Percentiles rank a stretch among this genome's conserved stretches.
Evolutionary conservation across 192 early-diverging fungal genomes (phyloP).

Genomic region (Fimicolochytrium jonesii): DNA sequence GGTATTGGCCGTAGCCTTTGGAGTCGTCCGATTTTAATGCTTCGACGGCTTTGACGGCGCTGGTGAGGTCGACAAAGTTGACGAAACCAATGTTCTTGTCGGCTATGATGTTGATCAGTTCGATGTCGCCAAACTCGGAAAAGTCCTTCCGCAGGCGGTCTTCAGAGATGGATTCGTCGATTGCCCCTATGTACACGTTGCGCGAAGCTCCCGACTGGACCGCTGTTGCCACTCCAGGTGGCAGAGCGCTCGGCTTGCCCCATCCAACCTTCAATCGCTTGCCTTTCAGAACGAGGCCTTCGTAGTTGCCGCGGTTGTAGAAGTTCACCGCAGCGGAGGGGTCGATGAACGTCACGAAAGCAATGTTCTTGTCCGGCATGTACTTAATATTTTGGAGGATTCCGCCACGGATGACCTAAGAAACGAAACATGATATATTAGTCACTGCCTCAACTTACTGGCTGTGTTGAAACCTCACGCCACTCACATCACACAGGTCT

Average conservation of each 20-base stretch:
- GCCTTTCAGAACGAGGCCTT: slow-evolving; percentile 66
- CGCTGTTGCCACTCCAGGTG: slow-evolving; percentile 46
- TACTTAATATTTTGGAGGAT: slow-evolving; percentile 75
- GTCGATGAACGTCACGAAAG: slow-evolving; percentile 83
- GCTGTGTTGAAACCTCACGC: neutral
- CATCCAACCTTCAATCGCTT: slow-evolving; percentile 76
- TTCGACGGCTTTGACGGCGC: slow-evolving; percentile 77
- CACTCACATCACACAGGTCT: slow-evolving; percentile 73
- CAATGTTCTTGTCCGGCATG: slow-evolving; percentile 70
- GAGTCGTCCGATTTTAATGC: slow-evolving; percentile 50
- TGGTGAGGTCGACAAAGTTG: slow-evolving; percentile 73
- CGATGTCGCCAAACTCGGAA: slow-evolving; percentile 79
- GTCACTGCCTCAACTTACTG: neutral
- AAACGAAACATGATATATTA: neutral
- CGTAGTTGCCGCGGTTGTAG: slow-evolving; percentile 49
- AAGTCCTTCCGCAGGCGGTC: slow-evolving; percentile 74
- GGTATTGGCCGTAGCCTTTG: slow-evolving; percentile 37
- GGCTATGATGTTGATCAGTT: slow-evolving; percentile 73
- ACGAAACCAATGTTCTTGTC: slow-evolving; percentile 87
- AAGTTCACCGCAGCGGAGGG: slow-evolving; percentile 62
- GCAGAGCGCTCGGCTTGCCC: slow-evolving; percentile 65
- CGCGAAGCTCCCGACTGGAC: slow-evolving; percentile 67
- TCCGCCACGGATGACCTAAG: slow-evolving; percentile 73
- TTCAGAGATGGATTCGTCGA: slow-evolving; percentile 60
- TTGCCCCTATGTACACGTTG: slow-evolving; percentile 74